Evolutionary conservation across 2,329 filamentous ascomycete genomes (phyloP), one percentile per base, ranked within the genome.

Genomic region (Bipolaris cookei): DNA sequence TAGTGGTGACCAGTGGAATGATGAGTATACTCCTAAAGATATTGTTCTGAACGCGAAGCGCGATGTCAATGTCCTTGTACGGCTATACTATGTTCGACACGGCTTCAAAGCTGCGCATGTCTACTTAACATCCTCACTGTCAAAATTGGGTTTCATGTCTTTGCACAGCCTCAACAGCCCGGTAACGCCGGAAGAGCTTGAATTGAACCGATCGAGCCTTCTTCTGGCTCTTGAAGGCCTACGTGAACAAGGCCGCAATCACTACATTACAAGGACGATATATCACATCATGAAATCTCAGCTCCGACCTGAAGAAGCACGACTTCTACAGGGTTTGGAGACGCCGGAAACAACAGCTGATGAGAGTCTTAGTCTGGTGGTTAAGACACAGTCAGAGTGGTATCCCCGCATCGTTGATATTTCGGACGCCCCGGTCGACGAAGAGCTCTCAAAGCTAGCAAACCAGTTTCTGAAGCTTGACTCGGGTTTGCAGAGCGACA

Each of bases 61-160:
- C 16, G 45, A 54, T 11, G 20, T 61, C 37, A 56, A 61, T 20
- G 48, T 37, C n/a, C 25, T 56, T 2, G 28, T 61, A 16, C 56
- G 56, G 10, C 45, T 61, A 32, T 59, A 55, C 28, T 61, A 59
- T 18, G 37, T 45, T 13, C 58, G 51, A 6, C 55, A 61, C 16
- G 48, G 55, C n/a, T 61, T 61, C 48, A 43, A 59, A 51, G 37
- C 11, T 11, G 18, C 38, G 4, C 23, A 18, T 10, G 6, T 23
- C 6, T 28, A 28, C 8, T 25, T 43, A 21, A n/a, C 11, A 14
- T 25, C 21, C 21, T 14, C 39, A 7, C 21, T 43, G 2, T 13
- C 21, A 23, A 43, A 43, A 21, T 6, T 43, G 7, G 39, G 39
- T 21, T 43, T 43, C 39, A 43, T 43, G 39, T 43, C 39, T 7